A percentile compares a stretch with the other conserved stretches of the same genome.
These are phyloP conservation scores for Corylus americana DNA, from an alignment of 306 rosid species.

Conservation along the genomic window DNA sequence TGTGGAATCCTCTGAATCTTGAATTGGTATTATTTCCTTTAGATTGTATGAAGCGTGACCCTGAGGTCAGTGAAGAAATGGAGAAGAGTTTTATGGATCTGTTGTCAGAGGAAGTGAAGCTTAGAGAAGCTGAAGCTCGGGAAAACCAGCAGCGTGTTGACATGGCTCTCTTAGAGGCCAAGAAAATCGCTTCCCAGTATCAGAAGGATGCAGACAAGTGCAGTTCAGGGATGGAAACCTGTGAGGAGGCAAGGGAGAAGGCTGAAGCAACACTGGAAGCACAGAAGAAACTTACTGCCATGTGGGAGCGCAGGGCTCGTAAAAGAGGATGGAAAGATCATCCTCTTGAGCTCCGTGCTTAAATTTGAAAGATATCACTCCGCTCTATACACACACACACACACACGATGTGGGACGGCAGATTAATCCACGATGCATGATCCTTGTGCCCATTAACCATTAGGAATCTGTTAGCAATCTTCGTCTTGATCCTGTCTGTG, in stretches of 20 bases:
- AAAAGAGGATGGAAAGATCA: constrained; percentile 52
- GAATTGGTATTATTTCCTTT: constrained; percentile 12
- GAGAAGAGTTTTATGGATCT: constrained; percentile 41
- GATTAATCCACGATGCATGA: neutral
- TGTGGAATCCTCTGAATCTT: neutral
- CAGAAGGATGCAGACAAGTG: constrained; percentile 66
- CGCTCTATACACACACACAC: too few relatives aligned
- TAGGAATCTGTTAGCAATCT: neutral
- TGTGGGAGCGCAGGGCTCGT: constrained; percentile 60
- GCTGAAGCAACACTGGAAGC: constrained; percentile 42
- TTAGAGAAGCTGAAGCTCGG: constrained; percentile 43
- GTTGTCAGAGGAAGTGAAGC: constrained; percentile 46
- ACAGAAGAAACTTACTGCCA: constrained; percentile 47
- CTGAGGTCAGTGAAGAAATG: constrained; percentile 44
- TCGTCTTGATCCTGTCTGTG: neutral
- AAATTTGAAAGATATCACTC: neutral
- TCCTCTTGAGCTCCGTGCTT: constrained; percentile 20
- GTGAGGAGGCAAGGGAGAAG: constrained; percentile 57
- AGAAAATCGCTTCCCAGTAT: constrained; percentile 52
- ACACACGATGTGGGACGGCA: neutral
- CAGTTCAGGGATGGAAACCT: constrained; percentile 61
- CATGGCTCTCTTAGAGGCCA: constrained; percentile 45
- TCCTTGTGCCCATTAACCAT: neutral
- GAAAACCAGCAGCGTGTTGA: constrained; percentile 45
- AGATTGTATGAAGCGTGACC: constrained; percentile 62